These are phyloP conservation scores for Oryza officinalis DNA, from an alignment of 176 grass and related monocot species.

Conservation along the genomic window DNA sequence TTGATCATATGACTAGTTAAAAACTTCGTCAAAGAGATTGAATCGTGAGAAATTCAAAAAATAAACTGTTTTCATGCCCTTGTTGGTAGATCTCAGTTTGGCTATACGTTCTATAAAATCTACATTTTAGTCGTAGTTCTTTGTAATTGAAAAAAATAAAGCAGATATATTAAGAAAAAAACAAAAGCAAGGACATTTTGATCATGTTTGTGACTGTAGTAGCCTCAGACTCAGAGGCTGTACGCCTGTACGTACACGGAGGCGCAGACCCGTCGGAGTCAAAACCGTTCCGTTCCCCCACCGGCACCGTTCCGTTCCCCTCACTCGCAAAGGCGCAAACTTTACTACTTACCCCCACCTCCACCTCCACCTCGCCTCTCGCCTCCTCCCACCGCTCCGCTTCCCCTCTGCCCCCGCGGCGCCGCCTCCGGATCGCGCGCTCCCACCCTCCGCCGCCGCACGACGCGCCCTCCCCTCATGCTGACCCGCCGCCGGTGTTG, in stretches of 20 bases:
- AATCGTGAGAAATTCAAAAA: too few species aligned
- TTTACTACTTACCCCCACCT: slow-evolving; percentile 37
- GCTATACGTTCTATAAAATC: too few species aligned
- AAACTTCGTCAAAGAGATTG: too few species aligned
- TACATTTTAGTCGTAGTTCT: too few species aligned
- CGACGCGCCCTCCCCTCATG: slow-evolving; percentile 5
- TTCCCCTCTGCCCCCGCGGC: slow-evolving; percentile 1
- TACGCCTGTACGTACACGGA: not conserved
- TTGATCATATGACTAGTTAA: too few species aligned
- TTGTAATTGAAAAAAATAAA: not conserved
- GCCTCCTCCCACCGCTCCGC: not conserved
- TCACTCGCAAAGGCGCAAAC: slow-evolving; percentile 39
- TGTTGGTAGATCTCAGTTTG: too few species aligned
- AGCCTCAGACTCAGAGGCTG: not conserved
- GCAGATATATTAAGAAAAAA: too few species aligned
- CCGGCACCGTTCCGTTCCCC: slow-evolving; percentile 13
- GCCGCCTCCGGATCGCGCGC: slow-evolving; percentile 53
- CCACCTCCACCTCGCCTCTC: not conserved
- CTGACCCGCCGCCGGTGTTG: slow-evolving; percentile 28
- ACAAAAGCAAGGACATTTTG: not conserved
- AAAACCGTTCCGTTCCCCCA: slow-evolving; percentile 35
- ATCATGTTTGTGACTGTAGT: too few species aligned
- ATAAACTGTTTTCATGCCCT: too few species aligned
- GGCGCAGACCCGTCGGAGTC: slow-evolving; percentile 34
- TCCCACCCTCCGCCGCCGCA: not conserved